phyloP scores from a whole-genome alignment of 257 asterid genomes.

The Nemophila menziesii region DNA sequence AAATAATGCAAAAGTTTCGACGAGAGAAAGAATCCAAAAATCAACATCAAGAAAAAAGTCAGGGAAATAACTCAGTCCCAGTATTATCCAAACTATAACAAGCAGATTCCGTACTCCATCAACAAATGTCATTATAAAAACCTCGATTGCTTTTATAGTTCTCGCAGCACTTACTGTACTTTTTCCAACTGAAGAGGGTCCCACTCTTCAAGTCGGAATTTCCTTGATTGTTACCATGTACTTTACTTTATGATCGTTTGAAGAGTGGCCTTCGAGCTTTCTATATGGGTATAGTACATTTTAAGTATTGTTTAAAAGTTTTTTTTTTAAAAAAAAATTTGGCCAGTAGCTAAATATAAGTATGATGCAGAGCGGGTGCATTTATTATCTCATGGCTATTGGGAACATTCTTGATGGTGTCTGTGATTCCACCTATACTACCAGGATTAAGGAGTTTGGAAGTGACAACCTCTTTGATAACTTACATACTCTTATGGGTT shows the following conservation, averaged over 20 bases:
- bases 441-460: slow-evolving; percentile 87
- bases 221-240: slow-evolving; percentile 62
- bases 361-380: slow-evolving; percentile 62
- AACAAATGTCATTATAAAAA: slow-evolving; percentile 46
- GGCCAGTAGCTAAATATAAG: not conserved
- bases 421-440: slow-evolving; percentile 86
- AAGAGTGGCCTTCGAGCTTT: slow-evolving; percentile 65
- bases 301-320: no score
- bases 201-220: slow-evolving; percentile 84
- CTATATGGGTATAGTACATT: slow-evolving; percentile 66
- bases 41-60: slow-evolving; percentile 78
- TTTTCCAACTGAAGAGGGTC: slow-evolving; percentile 98
- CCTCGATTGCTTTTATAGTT: slow-evolving; percentile 57
- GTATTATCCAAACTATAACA: slow-evolving; percentile 65
- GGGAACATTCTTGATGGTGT: slow-evolving; percentile 95
- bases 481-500: slow-evolving; percentile 80
- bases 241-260: slow-evolving; percentile 65
- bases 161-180: slow-evolving; percentile 81
- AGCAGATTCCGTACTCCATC: slow-evolving; percentile 82
- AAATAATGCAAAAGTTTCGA: slow-evolving; percentile 86
- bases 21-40: slow-evolving; percentile 86
- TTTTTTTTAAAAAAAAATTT: no score
- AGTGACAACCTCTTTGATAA: slow-evolving; percentile 83
- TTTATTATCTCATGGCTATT: slow-evolving; percentile 76
- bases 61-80: slow-evolving; percentile 72